Evolutionary conservation across 805 yeast species (phyloP), one percentile per base, ranked within the genome.

Genomic region (Metschnikowia anglica): DNA sequence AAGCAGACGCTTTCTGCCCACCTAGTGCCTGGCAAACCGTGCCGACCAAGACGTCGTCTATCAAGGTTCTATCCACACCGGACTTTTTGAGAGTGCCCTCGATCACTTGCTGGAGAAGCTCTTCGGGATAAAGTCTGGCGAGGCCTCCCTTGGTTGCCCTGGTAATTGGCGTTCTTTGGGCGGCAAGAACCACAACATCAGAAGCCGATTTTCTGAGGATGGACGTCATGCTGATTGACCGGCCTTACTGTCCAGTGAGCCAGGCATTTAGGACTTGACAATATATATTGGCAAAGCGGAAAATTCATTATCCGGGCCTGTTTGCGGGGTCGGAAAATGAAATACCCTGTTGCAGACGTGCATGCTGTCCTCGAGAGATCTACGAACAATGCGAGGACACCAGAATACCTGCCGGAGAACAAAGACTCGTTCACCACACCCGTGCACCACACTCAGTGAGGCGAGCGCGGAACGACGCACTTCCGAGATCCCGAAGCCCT

Each of bases 11-110:
- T 52, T 66, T 68, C 34, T 65, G 71, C 6, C 72, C 72, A 11
- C 71, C 70, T 19, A 65, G 46, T 6, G 61, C 59, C 48, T 63
- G 71, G 39, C 66, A 48, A 1, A 68, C 72, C 4, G 70, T 56
- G 8, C 72, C 72, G 11, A 66, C 63, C 19, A 65, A 46, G 5
- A 67, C 58, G 44, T 67, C 73, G 25, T 68, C 65, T 18, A 68
- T 60, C 19, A 53, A 46, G 13, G 39, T 47, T 18, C 55, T 47
- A 3, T 62, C 59, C 20, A 65, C 48, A 3, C 55, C 55, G 7
- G 61, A 39, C 26, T 49, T 53, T 9, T 53, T 53, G 10, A 66
- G 21, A 3, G 68, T 53, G 8, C 64, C 68, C 29, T 53, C 50
- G 7, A 67, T 49, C 3, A 63, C 61, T 27, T 56, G 56, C 25